Conservation (phyloP, 2,329 filamentous ascomycete species). For the Polytolypa hystricis region DNA sequence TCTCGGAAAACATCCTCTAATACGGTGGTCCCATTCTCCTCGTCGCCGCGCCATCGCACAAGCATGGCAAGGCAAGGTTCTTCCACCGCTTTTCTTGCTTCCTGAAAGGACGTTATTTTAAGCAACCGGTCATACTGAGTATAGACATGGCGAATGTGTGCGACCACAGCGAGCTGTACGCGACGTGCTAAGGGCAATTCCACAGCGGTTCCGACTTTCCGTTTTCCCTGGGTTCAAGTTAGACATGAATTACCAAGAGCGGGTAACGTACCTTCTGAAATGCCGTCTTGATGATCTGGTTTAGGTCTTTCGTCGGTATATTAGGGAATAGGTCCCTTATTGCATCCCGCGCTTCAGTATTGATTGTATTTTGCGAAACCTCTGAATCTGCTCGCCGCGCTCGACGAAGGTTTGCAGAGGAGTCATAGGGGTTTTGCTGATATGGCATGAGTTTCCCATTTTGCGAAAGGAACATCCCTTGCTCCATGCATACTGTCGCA, state of each 20-base stretch:
- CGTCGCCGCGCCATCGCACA: constrained; percentile 52
- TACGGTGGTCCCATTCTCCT: constrained; percentile 41
- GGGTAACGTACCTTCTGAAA: constrained; percentile 43
- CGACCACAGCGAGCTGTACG: constrained; percentile 50
- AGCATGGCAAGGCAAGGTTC: constrained; percentile 45
- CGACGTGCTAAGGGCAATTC: constrained; percentile 45
- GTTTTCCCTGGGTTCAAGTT: constrained; percentile 35
- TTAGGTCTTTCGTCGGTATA: constrained; percentile 47
- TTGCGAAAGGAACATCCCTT: constrained; percentile 35
- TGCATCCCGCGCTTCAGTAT: constrained; percentile 47
- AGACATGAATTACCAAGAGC: constrained; percentile 11
- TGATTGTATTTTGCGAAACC: constrained; percentile 35
- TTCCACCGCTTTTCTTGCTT: constrained; percentile 46
- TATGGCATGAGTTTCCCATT: constrained; percentile 37
- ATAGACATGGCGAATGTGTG: constrained; percentile 51
- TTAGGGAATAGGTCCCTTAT: constrained; percentile 53
- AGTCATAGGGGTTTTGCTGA: constrained; percentile 18
- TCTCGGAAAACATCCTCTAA: constrained; percentile 53
- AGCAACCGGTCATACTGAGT: constrained; percentile 52
- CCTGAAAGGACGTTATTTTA: constrained; percentile 40
- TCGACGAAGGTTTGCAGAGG: constrained; percentile 3
- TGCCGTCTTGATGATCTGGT: constrained; percentile 48
- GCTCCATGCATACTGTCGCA: constrained; percentile 42
- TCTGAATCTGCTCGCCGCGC: constrained; percentile 20
- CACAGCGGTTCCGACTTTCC: constrained; percentile 46